phyloP scores from a whole-genome alignment of 805 yeast genomes.

The Hanseniaspora taiwanica region DNA sequence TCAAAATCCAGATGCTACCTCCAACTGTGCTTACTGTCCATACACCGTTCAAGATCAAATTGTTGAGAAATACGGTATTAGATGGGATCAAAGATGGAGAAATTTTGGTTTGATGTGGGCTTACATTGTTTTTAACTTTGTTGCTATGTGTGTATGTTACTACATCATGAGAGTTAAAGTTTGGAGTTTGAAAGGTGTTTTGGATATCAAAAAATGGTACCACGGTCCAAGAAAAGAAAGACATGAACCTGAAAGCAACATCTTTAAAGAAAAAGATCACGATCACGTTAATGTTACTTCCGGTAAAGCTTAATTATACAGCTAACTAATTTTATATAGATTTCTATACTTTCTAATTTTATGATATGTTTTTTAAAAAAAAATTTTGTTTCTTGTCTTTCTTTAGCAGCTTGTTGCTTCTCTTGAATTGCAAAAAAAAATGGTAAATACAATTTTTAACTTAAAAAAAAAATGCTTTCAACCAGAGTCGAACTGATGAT shows the following conservation, averaged over 20 bases:
- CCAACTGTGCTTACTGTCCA: slow-evolving; percentile 48
- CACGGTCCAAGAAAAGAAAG: slow-evolving; percentile 31
- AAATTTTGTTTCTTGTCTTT: too few relatives aligned
- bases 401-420: too few relatives aligned
- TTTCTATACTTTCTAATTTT: background rate
- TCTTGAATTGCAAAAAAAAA: too few relatives aligned
- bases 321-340: background rate
- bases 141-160: slow-evolving; percentile 27
- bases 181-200: slow-evolving; percentile 21
- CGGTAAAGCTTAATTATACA: background rate
- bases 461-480: slow-evolving; percentile 2
- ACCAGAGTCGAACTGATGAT: slow-evolving; percentile 5
- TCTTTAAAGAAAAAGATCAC: slow-evolving; percentile 28
- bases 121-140: slow-evolving; percentile 28
- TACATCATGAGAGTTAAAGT: slow-evolving; percentile 28
- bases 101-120: slow-evolving; percentile 44
- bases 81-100: slow-evolving; percentile 47
- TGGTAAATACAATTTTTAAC: too few relatives aligned
- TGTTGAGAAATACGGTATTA: slow-evolving; percentile 31
- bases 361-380: too few relatives aligned
- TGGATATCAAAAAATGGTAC: slow-evolving; percentile 29
- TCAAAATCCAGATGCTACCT: slow-evolving; percentile 30
- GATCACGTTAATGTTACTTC: slow-evolving; percentile 14
- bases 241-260: slow-evolving; percentile 34
- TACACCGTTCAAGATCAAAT: slow-evolving; percentile 43